Evolutionary conservation across 352 stramenopile species (phyloP), one percentile per base, ranked within the genome.

Genomic region (Elongisporangium anandrum): DNA sequence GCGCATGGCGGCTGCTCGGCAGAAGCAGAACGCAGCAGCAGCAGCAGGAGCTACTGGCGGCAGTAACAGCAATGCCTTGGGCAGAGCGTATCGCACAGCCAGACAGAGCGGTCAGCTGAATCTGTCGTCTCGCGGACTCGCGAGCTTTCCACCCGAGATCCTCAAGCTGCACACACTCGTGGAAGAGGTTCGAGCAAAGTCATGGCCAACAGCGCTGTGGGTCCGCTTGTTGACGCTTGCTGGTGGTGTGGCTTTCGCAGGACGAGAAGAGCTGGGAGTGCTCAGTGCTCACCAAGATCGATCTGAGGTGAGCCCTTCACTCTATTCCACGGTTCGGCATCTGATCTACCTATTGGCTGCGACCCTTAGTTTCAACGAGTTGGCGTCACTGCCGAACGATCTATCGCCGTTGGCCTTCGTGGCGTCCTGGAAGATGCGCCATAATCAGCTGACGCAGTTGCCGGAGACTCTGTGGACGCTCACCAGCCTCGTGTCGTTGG

Each of bases 341-440:
- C 16, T 56, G 29, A 45, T 45, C 29, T 15, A 41, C 13, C 0
- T n/a, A n/a, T n/a, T n/a, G n/a, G n/a, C n/a, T n/a, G n/a, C n/a
- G n/a, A n/a, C n/a, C n/a, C n/a, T n/a, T n/a, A 93, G 85, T 49
- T 89, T 90, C 67, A 94, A 94, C 56, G 83, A 90, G 19, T 91
- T 94, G 61, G 34, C 59, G 15, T 64, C 69, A 54, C 57, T 94
- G 16, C 79, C 81, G 17, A 57, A 20, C 20, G 59, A 85, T 54
- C 74, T 94, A 54, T 64, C 64, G 23, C 65, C 66, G 52, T 57
- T 94, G 29, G 72, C 69, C 38, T 66, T 75, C 57, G 61, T 94
- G 20, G 59, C 66, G 22, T 87, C 65, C 26, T 74, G 92, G 61
- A 91, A 91, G 61, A 77, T 94, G 54, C 79, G 80, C 15, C 85